These are phyloP conservation scores for Neonectria faginata DNA, from an alignment of 2,329 filamentous ascomycete species.

Conservation along the genomic window DNA sequence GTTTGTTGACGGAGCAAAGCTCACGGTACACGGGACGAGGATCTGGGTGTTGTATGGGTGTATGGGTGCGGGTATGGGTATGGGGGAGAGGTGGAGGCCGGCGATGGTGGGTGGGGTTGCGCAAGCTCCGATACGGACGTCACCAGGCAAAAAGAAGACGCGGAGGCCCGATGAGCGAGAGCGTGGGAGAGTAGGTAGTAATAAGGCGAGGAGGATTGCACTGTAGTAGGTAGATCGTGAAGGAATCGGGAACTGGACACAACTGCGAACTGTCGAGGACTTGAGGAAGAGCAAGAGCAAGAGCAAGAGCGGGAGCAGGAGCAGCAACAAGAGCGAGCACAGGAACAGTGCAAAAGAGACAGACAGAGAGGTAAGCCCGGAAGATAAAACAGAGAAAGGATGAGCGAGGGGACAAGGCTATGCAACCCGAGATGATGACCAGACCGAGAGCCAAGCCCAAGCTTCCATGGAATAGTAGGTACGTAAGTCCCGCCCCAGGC, in stretches of 20 bases:
- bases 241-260: background rate
- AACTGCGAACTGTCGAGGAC: background rate
- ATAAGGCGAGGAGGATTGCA: background rate
- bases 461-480: background rate
- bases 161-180: background rate
- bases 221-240: background rate
- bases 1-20: slow-evolving; percentile 23
- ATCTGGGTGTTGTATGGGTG: slow-evolving; percentile 9
- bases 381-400: background rate
- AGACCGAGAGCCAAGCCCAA: slow-evolving; percentile 8
- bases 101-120: slow-evolving; percentile 22
- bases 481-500: slow-evolving; percentile 22
- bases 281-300: background rate
- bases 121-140: slow-evolving; percentile 17
- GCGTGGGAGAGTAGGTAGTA: background rate
- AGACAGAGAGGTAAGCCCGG: background rate
- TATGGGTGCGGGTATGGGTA: slow-evolving; percentile 2
- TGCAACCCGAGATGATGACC: slow-evolving; percentile 22
- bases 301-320: background rate
- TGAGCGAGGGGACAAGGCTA: slow-evolving; percentile 9
- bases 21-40: slow-evolving; percentile 18
- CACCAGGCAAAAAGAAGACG: slow-evolving; percentile 6
- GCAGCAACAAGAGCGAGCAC: background rate
- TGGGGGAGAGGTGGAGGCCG: slow-evolving; percentile 15
- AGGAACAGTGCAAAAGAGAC: background rate